Evolutionary conservation across 2,329 filamentous ascomycete species (phyloP), one percentile per base, ranked within the genome.

Genomic region (Fusarium keratoplasticum): DNA sequence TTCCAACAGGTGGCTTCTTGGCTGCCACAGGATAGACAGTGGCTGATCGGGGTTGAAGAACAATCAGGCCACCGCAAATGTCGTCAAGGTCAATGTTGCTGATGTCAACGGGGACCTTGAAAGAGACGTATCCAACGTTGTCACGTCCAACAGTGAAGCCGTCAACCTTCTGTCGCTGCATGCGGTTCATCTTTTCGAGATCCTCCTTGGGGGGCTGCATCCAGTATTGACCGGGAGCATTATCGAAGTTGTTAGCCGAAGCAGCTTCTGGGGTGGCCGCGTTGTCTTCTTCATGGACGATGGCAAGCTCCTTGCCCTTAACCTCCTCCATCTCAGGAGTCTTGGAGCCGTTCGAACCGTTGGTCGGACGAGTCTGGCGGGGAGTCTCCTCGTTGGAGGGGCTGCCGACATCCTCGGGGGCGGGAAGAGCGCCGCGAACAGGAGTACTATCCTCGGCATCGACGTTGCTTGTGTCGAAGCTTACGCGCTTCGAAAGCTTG

Each of bases 61-160:
- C 87, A 38, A 98, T 93, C 76, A 98, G 92, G 29, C 88, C 89
- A 57, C 89, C 93, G 60, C 90, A 93, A 27, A 99, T 88, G n/a
- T 94, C 89, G 74, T 98, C 94, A 3, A 98, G 84, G 62, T 95
- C 90, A 66, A 97, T 89, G 60, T 87, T 89, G 69, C 90, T 96
- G 27, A 99, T 87, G 82, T 99, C 96, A 36, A 98, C 95, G 1
- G 92, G 90, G 7, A 91, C 87, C 80, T 93, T 90, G 84, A 99
- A 99, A 27, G 89, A 90, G 72, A 99, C 93, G 66, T 91, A 89
- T 57, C 96, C 97, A 75, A 95, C 92, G 67, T 93, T 92, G 29
- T 93, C 86, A 66, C 96, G 94, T 27, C 96, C 96, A 55, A 98
- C 93, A 5, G 90, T 92, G 78, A 98, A 95, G 77, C 91, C 88